Base-by-base conservation (phyloP, 805 yeast genomes). In the Torulaspora microellipsoides region DNA sequence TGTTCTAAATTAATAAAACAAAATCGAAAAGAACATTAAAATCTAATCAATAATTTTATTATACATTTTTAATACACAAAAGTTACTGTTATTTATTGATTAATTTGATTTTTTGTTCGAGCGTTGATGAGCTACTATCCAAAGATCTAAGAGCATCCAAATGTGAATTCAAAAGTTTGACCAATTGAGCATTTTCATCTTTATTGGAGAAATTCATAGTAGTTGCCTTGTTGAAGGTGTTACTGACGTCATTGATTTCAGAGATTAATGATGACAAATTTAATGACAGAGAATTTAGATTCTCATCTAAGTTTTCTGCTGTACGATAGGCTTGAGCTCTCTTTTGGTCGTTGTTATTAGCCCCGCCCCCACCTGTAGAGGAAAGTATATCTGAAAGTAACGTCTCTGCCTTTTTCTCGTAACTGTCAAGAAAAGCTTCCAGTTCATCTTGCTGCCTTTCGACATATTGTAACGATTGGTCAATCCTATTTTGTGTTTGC, bases 361-460 rank as follows among this genome's bases (percentile, higher is more conserved):
- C 58, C 6, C 55, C 48, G 14, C 49, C 52, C 34, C 54, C 55
- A 30, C 49, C 49, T 28, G 56, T 53, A 1, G 72, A 57, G 6
- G 69, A 55, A 7, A 67, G 47, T 6, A 67, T 67, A 40, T 68
- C 72, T 3, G 68, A 56, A 12, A 68, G 50, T 15, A 67, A 46
- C 3, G 62, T 53, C 36, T 66, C 71, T 0, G 70, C 65, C 48
- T 65, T 69, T 40, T 47, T 54, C 42, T 93, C 98, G 58, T 90
- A 90, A 48, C 83, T 83, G 51, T 84, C 84, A 49, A 93, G 74
- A 55, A 91, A 75, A 12, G 76, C 71, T 47, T 91, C 99, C 38
- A 93, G 70, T 57, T 91, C 98, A 46, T 85, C 87, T 60, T 93
- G 99, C 62, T 93, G 98, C 54, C 83, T 83, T 58, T 85, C 93